A percentile compares a stretch with the other conserved stretches of the same genome.
phyloP scores from a whole-genome alignment of 192 early-diverging fungal genomes.

The Dimargaris cristalligena region DNA sequence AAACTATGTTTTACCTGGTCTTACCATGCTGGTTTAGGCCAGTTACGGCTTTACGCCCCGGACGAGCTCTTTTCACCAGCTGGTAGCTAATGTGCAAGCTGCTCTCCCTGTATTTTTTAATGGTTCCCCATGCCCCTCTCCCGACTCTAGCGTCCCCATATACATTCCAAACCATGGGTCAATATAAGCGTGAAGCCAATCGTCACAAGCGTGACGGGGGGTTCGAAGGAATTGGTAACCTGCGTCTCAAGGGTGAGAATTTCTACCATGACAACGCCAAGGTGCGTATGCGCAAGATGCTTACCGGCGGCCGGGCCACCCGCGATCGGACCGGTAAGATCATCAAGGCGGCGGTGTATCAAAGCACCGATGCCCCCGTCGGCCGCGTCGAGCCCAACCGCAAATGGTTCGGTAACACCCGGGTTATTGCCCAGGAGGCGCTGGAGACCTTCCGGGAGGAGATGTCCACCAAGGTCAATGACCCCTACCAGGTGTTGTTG shows the following conservation, averaged over 20 bases:
- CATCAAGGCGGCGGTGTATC: slow-evolving; percentile 80
- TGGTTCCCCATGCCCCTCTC: no score
- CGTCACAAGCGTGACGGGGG: slow-evolving; percentile 25
- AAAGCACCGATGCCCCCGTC: slow-evolving; percentile 53
- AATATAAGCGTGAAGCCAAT: slow-evolving; percentile 42
- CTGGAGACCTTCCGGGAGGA: slow-evolving; percentile 85
- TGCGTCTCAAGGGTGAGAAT: slow-evolving; percentile 90
- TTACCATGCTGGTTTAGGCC: no score
- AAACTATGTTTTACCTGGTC: no score
- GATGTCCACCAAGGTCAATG: slow-evolving; percentile 67
- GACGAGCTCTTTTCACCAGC: no score
- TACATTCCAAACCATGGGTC: slow-evolving; percentile 14
- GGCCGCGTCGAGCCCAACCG: slow-evolving; percentile 87
- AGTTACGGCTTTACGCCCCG: no score
- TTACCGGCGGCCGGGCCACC: slow-evolving; percentile 70
- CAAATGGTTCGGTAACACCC: slow-evolving; percentile 97
- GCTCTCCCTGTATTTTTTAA: no score
- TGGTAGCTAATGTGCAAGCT: no score
- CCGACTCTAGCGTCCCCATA: background rate
- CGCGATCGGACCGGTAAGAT: slow-evolving; percentile 77
- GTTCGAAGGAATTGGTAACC: slow-evolving; percentile 38
- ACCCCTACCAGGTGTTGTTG: slow-evolving; percentile 90
- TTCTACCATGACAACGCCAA: slow-evolving; percentile 97
- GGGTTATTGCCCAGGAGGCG: slow-evolving; percentile 89
- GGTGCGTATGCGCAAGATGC: slow-evolving; percentile 82